phyloP scores from a whole-genome alignment of 2,329 filamentous ascomycete genomes.

The Fusarium musae region DNA sequence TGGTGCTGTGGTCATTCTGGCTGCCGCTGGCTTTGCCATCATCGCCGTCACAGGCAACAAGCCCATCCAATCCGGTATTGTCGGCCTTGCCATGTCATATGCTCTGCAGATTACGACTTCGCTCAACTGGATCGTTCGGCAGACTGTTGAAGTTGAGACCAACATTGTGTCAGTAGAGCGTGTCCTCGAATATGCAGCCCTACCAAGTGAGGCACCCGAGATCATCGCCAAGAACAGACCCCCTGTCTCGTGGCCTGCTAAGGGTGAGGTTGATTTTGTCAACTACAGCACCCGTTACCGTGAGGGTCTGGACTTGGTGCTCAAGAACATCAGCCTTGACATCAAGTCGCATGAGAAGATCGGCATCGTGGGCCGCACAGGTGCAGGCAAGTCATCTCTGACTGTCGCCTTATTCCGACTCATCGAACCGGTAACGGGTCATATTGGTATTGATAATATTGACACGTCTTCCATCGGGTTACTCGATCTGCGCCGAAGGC shows the following conservation, averaged over 20 bases:
- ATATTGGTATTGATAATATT: slow-evolving; percentile 88
- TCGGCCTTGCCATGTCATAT: slow-evolving; percentile 96
- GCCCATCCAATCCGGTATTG: slow-evolving; percentile 74
- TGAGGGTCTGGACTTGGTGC: slow-evolving; percentile 86
- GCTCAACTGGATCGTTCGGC: slow-evolving; percentile 98
- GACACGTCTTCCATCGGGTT: slow-evolving; percentile 92
- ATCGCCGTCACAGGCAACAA: slow-evolving; percentile 78
- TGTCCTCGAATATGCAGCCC: slow-evolving; percentile 91
- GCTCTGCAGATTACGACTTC: slow-evolving; percentile 96
- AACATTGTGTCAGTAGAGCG: slow-evolving; percentile 99
- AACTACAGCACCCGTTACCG: slow-evolving; percentile 96
- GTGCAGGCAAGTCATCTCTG: slow-evolving; percentile 94
- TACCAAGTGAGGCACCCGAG: slow-evolving; percentile 94
- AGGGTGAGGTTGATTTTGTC: slow-evolving; percentile 88
- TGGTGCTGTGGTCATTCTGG: slow-evolving; percentile 91
- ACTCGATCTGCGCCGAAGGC: slow-evolving; percentile 84
- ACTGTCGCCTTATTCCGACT: slow-evolving; percentile 95
- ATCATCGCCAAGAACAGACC: slow-evolving; percentile 89
- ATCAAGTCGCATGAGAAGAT: slow-evolving; percentile 99
- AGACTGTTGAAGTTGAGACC: slow-evolving; percentile 99
- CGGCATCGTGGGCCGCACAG: slow-evolving; percentile 94
- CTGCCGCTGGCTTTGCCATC: slow-evolving; percentile 84
- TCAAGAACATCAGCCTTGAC: slow-evolving; percentile 90
- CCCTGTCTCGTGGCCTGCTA: slow-evolving; percentile 88
- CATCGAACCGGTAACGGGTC: slow-evolving; percentile 85